Evolutionary conservation across 768 basidiomycete genomes (phyloP), one percentile per base, ranked within the genome.

Genomic region (Hericium alpestre): DNA sequence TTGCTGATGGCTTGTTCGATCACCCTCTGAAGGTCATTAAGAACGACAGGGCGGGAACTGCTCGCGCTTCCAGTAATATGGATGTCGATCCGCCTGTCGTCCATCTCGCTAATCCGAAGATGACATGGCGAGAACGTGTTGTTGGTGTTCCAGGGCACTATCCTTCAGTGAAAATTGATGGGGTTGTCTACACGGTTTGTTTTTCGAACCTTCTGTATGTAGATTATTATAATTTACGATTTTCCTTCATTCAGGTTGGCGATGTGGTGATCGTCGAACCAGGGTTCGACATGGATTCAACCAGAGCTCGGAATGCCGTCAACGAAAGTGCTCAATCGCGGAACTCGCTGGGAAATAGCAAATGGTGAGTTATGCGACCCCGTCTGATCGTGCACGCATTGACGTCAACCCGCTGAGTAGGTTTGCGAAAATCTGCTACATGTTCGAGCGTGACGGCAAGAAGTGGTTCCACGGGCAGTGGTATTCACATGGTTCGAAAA

Each of bases 401-500:
- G 32, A 32, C 8, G 8, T 32, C 32, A 32, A 32, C 1, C 9
- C 6, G 32, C 32, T 10, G 32, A 8, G 12, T 32, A 90, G 87
- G 87, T 90, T 90, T 63, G 79, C 80, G 51, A 76, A 73, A n/a
- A 84, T 89, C 43, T 74, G 73, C 3, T 86, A 83, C 61, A 78
- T 90, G 56, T 84, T 77, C 58, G 78, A 83, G 54, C 66, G 71
- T 22, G 55, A 65, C 8, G 68, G 61, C 10, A 61, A 61, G 54
- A 83, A 81, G 64, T 76, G 73, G 70, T 82, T 86, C 55, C 87
- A 90, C 66, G 85, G 77, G 1, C 83, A 85, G 56, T 90, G 87
- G 87, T 75, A 81, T 56, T 70, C 73, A 8, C 87, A 87, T 70
- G 82, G 82, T 10, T 79, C 75, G 18, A 81, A 83, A 61, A 87